Percentiles rank a stretch among this genome's conserved stretches.
Evolutionary conservation across 2,329 filamentous ascomycete species (phyloP).

Genomic region (Nothophoma quercina): DNA sequence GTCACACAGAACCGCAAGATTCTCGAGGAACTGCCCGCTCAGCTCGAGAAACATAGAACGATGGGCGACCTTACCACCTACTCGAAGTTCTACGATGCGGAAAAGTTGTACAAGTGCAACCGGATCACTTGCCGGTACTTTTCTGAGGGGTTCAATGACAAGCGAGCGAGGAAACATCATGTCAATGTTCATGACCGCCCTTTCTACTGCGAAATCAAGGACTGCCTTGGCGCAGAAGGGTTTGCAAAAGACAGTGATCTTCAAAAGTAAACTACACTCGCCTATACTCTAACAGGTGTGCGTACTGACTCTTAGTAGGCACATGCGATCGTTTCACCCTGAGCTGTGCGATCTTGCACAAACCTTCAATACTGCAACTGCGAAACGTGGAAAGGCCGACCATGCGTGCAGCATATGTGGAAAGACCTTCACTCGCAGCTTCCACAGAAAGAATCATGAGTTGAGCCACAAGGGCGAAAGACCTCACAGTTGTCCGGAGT

Average conservation of each 20-base stretch:
- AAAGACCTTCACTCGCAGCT: constrained; percentile 51
- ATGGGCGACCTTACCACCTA: constrained; percentile 16
- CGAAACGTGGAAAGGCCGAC: constrained; percentile 24
- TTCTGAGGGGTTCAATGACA: constrained; percentile 51
- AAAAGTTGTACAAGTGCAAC: constrained; percentile 52
- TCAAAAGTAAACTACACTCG: constrained; percentile 37
- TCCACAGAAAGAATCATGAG: constrained; percentile 47
- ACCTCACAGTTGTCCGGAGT: constrained; percentile 32
- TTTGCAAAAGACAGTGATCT: constrained; percentile 52
- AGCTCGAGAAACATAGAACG: background rate
- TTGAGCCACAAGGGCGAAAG: constrained; percentile 47
- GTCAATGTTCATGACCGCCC: constrained; percentile 52
- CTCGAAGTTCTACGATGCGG: constrained; percentile 47
- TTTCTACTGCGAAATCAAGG: constrained; percentile 46
- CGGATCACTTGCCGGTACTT: constrained; percentile 55
- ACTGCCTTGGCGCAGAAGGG: constrained; percentile 50
- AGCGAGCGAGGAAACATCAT: constrained; percentile 46
- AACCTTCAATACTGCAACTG: constrained; percentile 21
- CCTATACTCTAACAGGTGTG: background rate
- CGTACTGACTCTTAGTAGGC: constrained; percentile 11
- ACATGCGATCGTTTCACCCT: constrained; percentile 34
- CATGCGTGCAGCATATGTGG: constrained; percentile 48
- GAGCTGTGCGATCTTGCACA: constrained; percentile 33
- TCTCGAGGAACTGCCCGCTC: constrained; percentile 36
- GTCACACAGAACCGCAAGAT: constrained; percentile 40